Percentiles rank a stretch among this genome's conserved stretches.
phyloP scores from a whole-genome alignment of 75 land plant species.

The Larix kaempferi region DNA sequence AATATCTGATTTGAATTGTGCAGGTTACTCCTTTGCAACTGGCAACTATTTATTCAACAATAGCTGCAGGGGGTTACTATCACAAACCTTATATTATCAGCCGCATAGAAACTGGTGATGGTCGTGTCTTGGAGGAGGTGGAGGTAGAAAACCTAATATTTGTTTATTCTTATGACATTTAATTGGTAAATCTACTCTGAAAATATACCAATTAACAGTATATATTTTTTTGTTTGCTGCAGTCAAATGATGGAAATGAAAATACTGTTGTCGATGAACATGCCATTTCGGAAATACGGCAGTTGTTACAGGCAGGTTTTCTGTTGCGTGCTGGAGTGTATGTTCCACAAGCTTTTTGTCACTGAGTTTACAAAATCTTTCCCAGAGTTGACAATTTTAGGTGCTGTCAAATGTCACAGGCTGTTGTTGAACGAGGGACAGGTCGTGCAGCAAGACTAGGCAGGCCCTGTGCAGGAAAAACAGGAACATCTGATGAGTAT shows the following conservation, averaged over 20 bases:
- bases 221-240: too few relatives aligned
- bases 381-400: slow-evolving; percentile 13
- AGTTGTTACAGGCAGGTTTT: slow-evolving; percentile 30
- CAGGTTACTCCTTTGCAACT: slow-evolving; percentile 47
- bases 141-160: not conserved
- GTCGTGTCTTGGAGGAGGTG: slow-evolving; percentile 30
- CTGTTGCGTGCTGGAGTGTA: not conserved
- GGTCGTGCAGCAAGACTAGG: slow-evolving; percentile 33
- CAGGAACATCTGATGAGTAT: slow-evolving; percentile 42
- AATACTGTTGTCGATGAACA: slow-evolving; percentile 35
- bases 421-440: slow-evolving; percentile 35
- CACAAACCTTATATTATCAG: slow-evolving; percentile 35
- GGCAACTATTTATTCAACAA: slow-evolving; percentile 41
- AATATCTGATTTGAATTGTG: not conserved
- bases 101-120: slow-evolving; percentile 26
- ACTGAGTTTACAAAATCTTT: not conserved
- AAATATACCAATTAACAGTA: too few relatives aligned
- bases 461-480: slow-evolving; percentile 45
- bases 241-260: not conserved
- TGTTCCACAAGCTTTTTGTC: not conserved
- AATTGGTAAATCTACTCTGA: not conserved
- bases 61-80: slow-evolving; percentile 38
- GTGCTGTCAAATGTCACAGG: slow-evolving; percentile 35
- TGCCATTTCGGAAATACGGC: slow-evolving; percentile 35
- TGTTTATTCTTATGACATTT: not conserved